phyloP scores from a whole-genome alignment of 768 basidiomycete species.

The Tubosaeta sp. region DNA sequence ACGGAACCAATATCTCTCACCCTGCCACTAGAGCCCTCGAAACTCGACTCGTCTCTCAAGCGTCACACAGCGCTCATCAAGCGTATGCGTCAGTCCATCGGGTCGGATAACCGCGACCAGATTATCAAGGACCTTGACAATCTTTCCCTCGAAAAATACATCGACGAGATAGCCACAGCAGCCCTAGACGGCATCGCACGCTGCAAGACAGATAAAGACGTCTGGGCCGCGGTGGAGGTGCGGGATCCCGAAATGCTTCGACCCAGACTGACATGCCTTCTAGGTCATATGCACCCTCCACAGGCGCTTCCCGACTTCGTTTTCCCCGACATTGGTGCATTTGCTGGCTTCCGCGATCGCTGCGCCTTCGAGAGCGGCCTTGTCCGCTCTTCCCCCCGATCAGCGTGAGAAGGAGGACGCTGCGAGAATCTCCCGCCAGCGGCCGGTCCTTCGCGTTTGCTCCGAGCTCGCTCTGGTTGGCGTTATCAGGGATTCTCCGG shows the following conservation, averaged over 20 bases:
- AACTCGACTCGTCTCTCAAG: conserved; percentile 91
- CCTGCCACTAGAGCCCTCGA: conserved; percentile 52
- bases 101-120: conserved; percentile 75
- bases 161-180: conserved; percentile 90
- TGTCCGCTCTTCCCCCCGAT: conserved; percentile 60
- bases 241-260: conserved; percentile 14
- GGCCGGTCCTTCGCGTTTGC: conserved; percentile 82
- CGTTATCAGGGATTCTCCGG: conserved; percentile 68
- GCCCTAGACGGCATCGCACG: conserved; percentile 78
- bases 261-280: conserved; percentile 1
- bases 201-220: conserved; percentile 91
- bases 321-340: conserved; percentile 68
- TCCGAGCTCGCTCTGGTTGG: conserved; percentile 89
- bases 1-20: conserved; percentile 8
- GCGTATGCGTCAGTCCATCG: conserved; percentile 83
- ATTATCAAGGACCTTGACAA: conserved; percentile 90
- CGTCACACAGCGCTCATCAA: conserved; percentile 96
- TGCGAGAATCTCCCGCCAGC: conserved; percentile 71
- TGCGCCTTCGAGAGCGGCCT: conserved; percentile 52
- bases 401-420: conserved; percentile 93
- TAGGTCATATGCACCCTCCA: conserved; percentile 89
- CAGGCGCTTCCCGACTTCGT: conserved; percentile 75
- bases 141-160: conserved; percentile 89
- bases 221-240: conserved; percentile 91
- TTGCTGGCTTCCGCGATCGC: conserved; percentile 54